Conservation (phyloP, 805 yeast genomes). For the Kodamaea neixiangensis region DNA sequence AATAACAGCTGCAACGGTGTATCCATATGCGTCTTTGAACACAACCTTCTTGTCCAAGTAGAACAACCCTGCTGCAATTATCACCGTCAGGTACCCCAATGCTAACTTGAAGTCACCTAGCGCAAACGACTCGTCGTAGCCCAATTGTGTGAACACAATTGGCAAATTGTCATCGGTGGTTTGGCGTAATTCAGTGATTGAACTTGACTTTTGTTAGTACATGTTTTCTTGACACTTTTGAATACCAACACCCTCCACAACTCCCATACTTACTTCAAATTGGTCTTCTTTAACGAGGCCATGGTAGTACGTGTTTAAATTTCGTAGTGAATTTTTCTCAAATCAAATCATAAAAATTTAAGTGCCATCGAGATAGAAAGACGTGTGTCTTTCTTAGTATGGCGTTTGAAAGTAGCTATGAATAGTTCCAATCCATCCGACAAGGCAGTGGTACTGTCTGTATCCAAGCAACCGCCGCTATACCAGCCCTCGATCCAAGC, state of each 20-base stretch:
- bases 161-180: conserved; percentile 53
- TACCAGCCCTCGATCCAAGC: neutral
- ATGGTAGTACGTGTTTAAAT: conserved; percentile 10
- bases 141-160: conserved; percentile 41
- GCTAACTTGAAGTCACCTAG: conserved; percentile 49
- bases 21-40: conserved; percentile 40
- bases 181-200: conserved; percentile 48
- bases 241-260: neutral
- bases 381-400: neutral
- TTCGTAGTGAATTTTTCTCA: neutral
- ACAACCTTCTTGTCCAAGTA: conserved; percentile 49
- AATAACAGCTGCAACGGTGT: conserved; percentile 37
- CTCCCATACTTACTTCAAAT: conserved; percentile 29
- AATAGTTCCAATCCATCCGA: neutral
- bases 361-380: neutral
- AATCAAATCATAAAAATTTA: neutral
- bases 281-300: conserved; percentile 22
- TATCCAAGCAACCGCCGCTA: neutral
- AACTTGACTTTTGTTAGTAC: conserved; percentile 28
- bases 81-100: conserved; percentile 50
- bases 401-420: neutral
- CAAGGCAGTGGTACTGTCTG: neutral
- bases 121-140: conserved; percentile 49
- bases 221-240: neutral
- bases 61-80: conserved; percentile 47